Evolutionary conservation across 495 filamentous ascomycete genomes (phyloP).

Genomic region (Aspergillus saccharolyticus): DNA sequence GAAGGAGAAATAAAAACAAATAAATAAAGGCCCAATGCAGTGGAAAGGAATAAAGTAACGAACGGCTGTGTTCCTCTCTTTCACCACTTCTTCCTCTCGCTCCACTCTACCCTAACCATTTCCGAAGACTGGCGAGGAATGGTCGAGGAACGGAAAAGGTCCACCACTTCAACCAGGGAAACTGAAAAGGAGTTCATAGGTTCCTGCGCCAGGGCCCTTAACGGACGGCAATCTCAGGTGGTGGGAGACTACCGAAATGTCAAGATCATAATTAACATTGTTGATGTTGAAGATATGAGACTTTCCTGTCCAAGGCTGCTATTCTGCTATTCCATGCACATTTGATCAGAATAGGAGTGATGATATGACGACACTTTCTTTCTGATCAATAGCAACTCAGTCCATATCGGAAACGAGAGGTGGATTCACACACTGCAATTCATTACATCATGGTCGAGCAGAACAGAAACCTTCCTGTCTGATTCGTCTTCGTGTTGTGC

Average conservation of each 20-base stretch:
- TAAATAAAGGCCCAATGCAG: conserved; percentile 6
- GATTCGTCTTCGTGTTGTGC: not conserved
- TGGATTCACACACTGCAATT: not conserved
- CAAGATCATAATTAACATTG: conserved; percentile 9
- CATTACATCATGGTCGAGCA: conserved; percentile 1
- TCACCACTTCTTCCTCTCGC: not conserved
- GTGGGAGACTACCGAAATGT: conserved; percentile 9
- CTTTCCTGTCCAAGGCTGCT: not conserved
- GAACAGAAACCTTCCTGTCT: not conserved
- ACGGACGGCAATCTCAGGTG: conserved; percentile 5
- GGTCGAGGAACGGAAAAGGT: conserved; percentile 7
- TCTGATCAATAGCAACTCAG: not conserved
- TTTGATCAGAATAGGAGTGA: not conserved
- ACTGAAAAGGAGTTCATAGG: conserved; percentile 13
- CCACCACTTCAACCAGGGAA: conserved; percentile 14
- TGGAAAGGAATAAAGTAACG: not conserved
- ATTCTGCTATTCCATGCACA: not conserved
- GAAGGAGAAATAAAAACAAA: conserved; percentile 6
- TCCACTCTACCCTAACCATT: not conserved
- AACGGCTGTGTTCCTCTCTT: not conserved
- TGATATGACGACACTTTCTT: not conserved
- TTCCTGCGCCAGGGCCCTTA: not conserved
- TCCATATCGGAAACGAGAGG: not conserved
- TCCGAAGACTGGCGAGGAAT: conserved; percentile 10
- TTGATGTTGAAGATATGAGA: not conserved